A percentile compares a stretch with the other conserved stretches of the same genome.
Evolutionary conservation across 1,139 yeast species (phyloP).

Genomic region (Nadsonia commutata): DNA sequence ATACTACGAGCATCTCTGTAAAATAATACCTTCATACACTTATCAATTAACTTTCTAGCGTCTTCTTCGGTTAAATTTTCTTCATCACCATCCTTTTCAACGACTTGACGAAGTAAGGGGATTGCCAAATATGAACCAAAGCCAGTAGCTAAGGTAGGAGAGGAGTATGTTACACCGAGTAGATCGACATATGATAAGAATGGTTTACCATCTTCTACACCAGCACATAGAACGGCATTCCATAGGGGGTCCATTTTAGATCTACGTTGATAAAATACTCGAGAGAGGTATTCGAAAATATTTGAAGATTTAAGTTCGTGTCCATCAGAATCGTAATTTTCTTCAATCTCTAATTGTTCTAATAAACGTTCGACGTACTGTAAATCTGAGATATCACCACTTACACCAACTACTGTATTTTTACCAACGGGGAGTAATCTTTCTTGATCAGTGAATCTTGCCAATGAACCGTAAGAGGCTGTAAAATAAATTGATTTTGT

Average conservation of each 20-base stretch:
- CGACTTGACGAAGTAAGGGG: slow-evolving; percentile 76
- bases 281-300: slow-evolving; percentile 74
- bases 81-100: slow-evolving; percentile 65
- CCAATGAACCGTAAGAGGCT: slow-evolving; percentile 75
- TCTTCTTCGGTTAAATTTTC: slow-evolving; percentile 51
- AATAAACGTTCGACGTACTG: slow-evolving; percentile 67
- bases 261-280: slow-evolving; percentile 76
- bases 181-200: slow-evolving; percentile 79
- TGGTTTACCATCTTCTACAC: slow-evolving; percentile 49
- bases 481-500: slow-evolving; percentile 1
- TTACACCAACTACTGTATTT: slow-evolving; percentile 79
- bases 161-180: slow-evolving; percentile 77
- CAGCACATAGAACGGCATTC: slow-evolving; percentile 90
- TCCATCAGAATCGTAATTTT: slow-evolving; percentile 70
- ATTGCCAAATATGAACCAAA: slow-evolving; percentile 91
- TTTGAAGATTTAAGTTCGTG: slow-evolving; percentile 70
- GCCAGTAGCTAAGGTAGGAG: slow-evolving; percentile 91
- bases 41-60: slow-evolving; percentile 60
- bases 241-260: slow-evolving; percentile 91
- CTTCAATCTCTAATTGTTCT: slow-evolving; percentile 67
- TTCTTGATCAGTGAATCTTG: slow-evolving; percentile 74
- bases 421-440: slow-evolving; percentile 72
- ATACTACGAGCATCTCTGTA: slow-evolving; percentile 94
- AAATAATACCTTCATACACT: slow-evolving; percentile 86
- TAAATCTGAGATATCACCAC: slow-evolving; percentile 91